These are phyloP conservation scores for Podaxis sp. DNA, from an alignment of 768 basidiomycete species.

Conservation along the genomic window DNA sequence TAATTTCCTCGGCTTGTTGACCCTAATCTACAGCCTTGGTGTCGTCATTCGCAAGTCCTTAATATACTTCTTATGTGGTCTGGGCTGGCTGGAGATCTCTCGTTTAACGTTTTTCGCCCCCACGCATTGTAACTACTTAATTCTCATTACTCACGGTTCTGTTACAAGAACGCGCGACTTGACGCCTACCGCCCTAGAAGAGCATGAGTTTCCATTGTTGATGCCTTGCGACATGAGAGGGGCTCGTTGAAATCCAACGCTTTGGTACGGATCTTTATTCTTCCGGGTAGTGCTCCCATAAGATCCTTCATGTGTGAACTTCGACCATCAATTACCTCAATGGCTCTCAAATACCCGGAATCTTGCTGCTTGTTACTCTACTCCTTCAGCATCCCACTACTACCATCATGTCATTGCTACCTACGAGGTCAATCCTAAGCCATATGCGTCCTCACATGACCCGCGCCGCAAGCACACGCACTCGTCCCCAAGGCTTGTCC, in stretches of 20 bases:
- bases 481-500: conserved; percentile 40
- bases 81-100: neutral
- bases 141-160: neutral
- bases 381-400: conserved; percentile 6
- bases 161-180: neutral
- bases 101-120: neutral
- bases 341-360: neutral
- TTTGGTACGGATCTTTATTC: conserved; percentile 6
- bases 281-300: conserved; percentile 1
- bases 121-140: neutral
- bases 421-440: conserved; percentile 9
- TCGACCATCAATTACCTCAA: neutral
- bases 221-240: neutral
- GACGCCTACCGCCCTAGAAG: neutral
- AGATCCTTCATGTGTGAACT: conserved; percentile 8
- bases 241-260: neutral
- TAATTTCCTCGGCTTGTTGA: neutral
- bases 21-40: neutral
- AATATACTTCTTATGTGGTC: neutral
- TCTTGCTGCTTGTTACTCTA: neutral
- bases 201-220: neutral
- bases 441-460: conserved; percentile 15
- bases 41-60: neutral
- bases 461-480: conserved; percentile 35
- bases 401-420: conserved; percentile 14